Evolutionary conservation across 257 asterid species (phyloP).

Genomic region (Sherardia arvensis): DNA sequence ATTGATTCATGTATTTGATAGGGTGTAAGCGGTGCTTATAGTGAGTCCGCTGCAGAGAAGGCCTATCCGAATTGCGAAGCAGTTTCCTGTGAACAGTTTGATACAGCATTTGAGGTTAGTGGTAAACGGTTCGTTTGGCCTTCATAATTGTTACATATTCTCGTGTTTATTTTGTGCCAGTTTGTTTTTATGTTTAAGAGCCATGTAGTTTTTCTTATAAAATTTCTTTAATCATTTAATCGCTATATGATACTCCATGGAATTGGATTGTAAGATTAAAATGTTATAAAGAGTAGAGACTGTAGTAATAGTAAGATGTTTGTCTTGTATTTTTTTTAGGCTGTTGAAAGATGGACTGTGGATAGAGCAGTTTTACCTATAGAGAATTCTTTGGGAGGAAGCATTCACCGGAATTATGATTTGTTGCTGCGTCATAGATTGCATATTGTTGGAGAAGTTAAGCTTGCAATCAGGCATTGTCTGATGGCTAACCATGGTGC

Average conservation of each 20-base stretch:
- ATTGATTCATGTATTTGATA: conserved; percentile 9
- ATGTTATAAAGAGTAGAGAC: not conserved
- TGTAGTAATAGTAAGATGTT: not conserved
- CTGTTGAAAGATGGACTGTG: conserved; percentile 93
- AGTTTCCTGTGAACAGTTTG: conserved; percentile 96
- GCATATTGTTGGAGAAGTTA: conserved; percentile 99
- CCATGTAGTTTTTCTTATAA: not conserved
- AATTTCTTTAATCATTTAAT: too few species aligned
- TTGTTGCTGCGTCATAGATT: conserved; percentile 83
- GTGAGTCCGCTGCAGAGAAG: conserved; percentile 96
- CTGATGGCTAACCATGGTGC: conserved; percentile 80
- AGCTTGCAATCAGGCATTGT: conserved; percentile 81
- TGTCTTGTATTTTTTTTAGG: conserved; percentile 32
- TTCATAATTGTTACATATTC: too few species aligned
- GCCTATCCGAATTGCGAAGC: conserved; percentile 98
- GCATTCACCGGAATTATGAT: conserved; percentile 97
- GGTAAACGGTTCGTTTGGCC: not conserved
- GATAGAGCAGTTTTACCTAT: conserved; percentile 98
- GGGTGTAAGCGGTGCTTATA: conserved; percentile 95
- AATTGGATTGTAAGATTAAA: not conserved
- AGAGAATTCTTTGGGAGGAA: conserved; percentile 94
- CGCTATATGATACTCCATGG: not conserved
- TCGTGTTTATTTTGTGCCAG: too few species aligned
- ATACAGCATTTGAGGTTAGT: conserved; percentile 85
- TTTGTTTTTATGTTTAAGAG: too few species aligned